Evolutionary conservation across 306 rosid genomes (phyloP), one percentile per base, ranked within the genome.

Genomic region (Sechiopsis laciniata): DNA sequence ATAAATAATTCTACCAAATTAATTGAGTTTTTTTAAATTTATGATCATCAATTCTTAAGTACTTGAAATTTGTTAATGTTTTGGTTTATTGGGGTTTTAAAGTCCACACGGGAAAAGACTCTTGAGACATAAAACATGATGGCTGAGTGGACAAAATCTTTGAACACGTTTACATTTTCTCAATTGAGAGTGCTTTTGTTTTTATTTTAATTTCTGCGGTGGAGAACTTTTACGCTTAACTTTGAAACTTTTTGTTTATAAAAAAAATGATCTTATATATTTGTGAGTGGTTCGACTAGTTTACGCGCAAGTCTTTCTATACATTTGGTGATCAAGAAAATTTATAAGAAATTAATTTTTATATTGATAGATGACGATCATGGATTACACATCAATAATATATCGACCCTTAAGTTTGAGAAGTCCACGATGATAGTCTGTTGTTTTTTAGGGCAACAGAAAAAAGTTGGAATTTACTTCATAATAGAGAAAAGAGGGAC

Each of bases 21-120:
- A 15, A 62, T 7, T 62, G 32, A 15, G 48, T 32, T 29, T 29
- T 48, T 59, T 59, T n/a, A n/a, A 59, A 59, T 32, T 32, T 32
- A 32, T 32, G 37, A 32, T 11, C 3, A 59, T 22, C 64, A 58
- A 58, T 21, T 21, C 21, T 21, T 1, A 58, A 22, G 8, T 59
- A 5, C 37, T 20, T 8, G 12, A 7, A 26, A 26, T 63, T 63
- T 29, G 45, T 32, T 63, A 29, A 9, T 13, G 22, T 14, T 63
- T 26, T 63, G 7, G 22, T 32, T 37, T 63, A 5, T 51, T 51
- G 7, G 55, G 29, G 29, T 26, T 51, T 51, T 51, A 40, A 65
- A 65, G 71, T 65, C 71, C 71, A 65, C n/a, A 37, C 37, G 21
- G 71, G 15, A 19, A 40, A 42, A 42, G 50, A 35, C 26, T 17